Conservation (phyloP, 225 moss, liverwort and hornwort species). For the Lunularia cruciata region DNA sequence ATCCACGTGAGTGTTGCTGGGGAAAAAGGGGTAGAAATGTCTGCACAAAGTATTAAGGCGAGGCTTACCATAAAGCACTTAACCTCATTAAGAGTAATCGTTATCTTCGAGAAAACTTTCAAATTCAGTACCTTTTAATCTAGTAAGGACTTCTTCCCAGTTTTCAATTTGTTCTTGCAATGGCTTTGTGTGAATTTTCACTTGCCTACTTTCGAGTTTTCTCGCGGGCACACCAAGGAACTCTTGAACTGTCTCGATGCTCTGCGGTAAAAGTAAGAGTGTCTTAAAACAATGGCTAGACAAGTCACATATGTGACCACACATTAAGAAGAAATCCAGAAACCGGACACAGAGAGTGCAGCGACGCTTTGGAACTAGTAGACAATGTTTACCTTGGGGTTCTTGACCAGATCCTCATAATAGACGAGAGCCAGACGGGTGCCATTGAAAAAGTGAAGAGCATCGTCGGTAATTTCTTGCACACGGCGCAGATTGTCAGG, state of each 20-base stretch:
- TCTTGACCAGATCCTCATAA: conserved; percentile 57
- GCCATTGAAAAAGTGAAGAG: conserved; percentile 48
- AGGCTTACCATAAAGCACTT: not conserved
- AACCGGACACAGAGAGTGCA: too few relatives aligned
- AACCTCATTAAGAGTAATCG: conserved; percentile 42
- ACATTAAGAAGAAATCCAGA: too few relatives aligned
- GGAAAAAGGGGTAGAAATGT: not conserved
- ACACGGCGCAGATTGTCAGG: conserved; percentile 43
- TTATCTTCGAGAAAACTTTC: conserved; percentile 55
- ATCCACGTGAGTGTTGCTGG: not conserved
- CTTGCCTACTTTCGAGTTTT: conserved; percentile 71
- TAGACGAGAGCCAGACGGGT: conserved; percentile 50
- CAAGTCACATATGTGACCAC: not conserved
- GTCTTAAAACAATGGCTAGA: too few relatives aligned
- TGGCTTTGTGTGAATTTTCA: conserved; percentile 93
- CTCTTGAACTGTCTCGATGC: conserved; percentile 54
- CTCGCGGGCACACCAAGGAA: conserved; percentile 78
- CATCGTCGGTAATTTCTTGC: conserved; percentile 52
- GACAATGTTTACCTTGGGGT: conserved; percentile 49
- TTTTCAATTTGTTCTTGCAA: conserved; percentile 75
- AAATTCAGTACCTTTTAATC: conserved; percentile 73
- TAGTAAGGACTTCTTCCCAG: conserved; percentile 74
- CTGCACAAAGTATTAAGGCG: conserved; percentile 5
- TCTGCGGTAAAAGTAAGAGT: conserved; percentile 41
- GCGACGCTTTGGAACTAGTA: too few relatives aligned